Evolutionary conservation across 371 early-diverging fungal genomes (phyloP).

Genomic region (Mortierella sp.): DNA sequence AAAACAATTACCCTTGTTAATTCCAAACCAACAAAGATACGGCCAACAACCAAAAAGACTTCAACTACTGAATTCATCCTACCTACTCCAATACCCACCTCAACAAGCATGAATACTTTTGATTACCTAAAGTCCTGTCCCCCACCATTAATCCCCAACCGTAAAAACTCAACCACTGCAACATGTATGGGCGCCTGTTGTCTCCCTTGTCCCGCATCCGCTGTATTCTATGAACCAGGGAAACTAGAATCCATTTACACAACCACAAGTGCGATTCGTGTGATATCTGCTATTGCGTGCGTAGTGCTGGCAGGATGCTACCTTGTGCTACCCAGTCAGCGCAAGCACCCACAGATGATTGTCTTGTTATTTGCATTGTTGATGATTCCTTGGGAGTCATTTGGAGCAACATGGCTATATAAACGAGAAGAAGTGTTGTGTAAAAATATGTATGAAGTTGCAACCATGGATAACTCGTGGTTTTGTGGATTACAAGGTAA

Average conservation of each 20-base stretch:
- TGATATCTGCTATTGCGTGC: constrained; percentile 16
- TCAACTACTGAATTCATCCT: neutral
- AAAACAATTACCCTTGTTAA: neutral
- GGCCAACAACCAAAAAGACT: neutral
- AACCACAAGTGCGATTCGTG: constrained; percentile 30
- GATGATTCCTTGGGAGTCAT: constrained; percentile 39
- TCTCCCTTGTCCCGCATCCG: constrained; percentile 40
- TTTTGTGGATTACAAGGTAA: constrained; percentile 56
- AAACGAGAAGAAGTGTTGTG: constrained; percentile 36
- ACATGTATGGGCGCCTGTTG: constrained; percentile 27
- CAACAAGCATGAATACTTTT: neutral
- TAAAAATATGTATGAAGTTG: constrained; percentile 28
- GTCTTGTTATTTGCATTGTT: constrained; percentile 22
- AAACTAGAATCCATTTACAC: constrained; percentile 34
- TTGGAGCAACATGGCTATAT: constrained; percentile 39
- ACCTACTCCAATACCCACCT: neutral
- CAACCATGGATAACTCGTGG: constrained; percentile 50
- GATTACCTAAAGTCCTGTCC: constrained; percentile 8
- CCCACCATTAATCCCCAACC: constrained; percentile 19
- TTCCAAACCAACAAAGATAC: neutral
- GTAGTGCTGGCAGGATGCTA: constrained; percentile 20
- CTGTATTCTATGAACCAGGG: constrained; percentile 38
- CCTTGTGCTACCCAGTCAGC: constrained; percentile 34
- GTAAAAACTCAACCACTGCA: constrained; percentile 6
- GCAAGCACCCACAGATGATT: constrained; percentile 47